phyloP scores from a whole-genome alignment of 1,139 yeast genomes.

The Meyerozyma athensensis region DNA sequence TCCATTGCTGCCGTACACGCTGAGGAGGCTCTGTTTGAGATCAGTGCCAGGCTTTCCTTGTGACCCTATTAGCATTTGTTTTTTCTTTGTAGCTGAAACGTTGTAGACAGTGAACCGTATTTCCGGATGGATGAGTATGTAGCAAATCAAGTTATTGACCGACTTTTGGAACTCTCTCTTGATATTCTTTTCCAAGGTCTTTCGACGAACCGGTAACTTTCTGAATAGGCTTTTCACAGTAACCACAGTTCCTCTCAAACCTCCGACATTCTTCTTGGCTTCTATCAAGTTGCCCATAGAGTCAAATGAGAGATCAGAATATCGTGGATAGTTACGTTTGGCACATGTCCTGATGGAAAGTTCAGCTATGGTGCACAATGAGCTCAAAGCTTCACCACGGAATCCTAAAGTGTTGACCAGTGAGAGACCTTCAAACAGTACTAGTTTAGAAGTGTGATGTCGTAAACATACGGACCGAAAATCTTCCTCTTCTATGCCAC shows the following conservation, averaged over 20 bases:
- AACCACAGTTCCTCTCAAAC: conserved; percentile 59
- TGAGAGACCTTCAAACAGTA: conserved; percentile 51
- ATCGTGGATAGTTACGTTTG: conserved; percentile 47
- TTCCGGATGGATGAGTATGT: conserved; percentile 56
- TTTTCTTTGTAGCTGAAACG: conserved; percentile 43
- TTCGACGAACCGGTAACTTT: conserved; percentile 68
- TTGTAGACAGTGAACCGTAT: conserved; percentile 60
- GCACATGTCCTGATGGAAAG: conserved; percentile 55
- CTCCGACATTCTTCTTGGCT: conserved; percentile 38
- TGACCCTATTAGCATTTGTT: conserved; percentile 44
- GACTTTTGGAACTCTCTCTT: conserved; percentile 72
- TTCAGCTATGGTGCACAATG: conserved; percentile 59
- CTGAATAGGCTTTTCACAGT: conserved; percentile 49
- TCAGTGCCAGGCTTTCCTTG: conserved; percentile 39
- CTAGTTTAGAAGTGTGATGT: conserved; percentile 78
- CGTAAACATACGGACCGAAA: conserved; percentile 59
- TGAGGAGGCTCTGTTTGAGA: conserved; percentile 50
- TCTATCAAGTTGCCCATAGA: conserved; percentile 44
- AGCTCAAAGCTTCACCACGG: conserved; percentile 81
- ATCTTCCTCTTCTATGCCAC: conserved; percentile 61
- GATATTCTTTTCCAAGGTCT: conserved; percentile 62
- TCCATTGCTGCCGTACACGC: conserved; percentile 67
- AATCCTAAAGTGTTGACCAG: conserved; percentile 63
- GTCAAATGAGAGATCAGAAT: conserved; percentile 50
- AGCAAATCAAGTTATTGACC: conserved; percentile 57